Evolutionary conservation across 2,329 filamentous ascomycete species (phyloP).

Genomic region (Monosporascus sp.): DNA sequence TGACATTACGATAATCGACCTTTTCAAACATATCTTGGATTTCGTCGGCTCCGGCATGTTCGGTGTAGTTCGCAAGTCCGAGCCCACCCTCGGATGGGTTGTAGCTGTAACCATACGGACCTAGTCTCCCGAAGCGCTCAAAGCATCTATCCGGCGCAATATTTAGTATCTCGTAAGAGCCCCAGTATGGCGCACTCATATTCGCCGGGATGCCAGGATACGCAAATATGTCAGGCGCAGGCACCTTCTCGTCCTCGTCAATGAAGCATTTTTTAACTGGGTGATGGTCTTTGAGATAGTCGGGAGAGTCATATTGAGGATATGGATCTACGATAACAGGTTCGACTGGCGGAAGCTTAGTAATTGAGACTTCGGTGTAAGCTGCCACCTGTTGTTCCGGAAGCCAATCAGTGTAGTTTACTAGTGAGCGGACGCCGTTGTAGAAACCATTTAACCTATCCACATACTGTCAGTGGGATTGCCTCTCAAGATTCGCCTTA

Average conservation of each 20-base stretch:
- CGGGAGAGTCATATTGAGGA: conserved; percentile 18
- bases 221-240: conserved; percentile 33
- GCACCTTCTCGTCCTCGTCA: conserved; percentile 38
- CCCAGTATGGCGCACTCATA: conserved; percentile 60
- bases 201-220: conserved; percentile 57
- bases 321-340: conserved; percentile 22
- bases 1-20: conserved; percentile 29
- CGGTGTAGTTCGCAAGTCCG: conserved; percentile 53
- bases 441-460: conserved; percentile 21
- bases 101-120: conserved; percentile 65
- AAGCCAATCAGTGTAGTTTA: conserved; percentile 22
- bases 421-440: conserved; percentile 21
- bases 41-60: conserved; percentile 54
- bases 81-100: conserved; percentile 56
- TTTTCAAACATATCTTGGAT: conserved; percentile 29
- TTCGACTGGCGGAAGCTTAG: conserved; percentile 18
- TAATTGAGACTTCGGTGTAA: conserved; percentile 14
- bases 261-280: conserved; percentile 38
- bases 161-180: conserved; percentile 56
- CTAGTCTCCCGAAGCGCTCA: conserved; percentile 62
- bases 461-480: conserved; percentile 6
- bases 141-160: conserved; percentile 62
- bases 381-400: conserved; percentile 18
- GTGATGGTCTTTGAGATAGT: conserved; percentile 21
- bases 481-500: neutral